These are phyloP conservation scores for Marsdenia floribunda DNA, from an alignment of 257 asterid genomes.

Conservation along the genomic window DNA sequence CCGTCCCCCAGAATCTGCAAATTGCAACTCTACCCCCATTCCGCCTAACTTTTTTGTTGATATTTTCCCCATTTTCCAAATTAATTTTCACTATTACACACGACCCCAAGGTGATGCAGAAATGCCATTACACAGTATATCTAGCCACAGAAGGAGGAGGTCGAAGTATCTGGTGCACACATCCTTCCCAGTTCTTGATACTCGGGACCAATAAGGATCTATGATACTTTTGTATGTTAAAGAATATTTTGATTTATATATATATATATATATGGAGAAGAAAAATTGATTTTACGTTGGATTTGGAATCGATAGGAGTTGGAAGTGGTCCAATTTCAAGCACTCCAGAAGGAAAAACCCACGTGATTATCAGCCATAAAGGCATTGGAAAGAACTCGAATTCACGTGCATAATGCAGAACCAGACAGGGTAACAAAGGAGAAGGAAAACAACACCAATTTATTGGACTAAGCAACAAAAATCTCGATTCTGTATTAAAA, in stretches of 20 bases:
- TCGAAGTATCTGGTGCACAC: too few species aligned
- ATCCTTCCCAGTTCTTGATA: neutral
- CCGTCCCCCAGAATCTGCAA: neutral
- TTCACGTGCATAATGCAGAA: conserved; percentile 1
- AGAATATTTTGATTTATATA: neutral
- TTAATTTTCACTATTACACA: neutral
- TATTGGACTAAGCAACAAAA: too few species aligned
- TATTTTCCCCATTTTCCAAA: neutral
- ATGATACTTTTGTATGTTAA: neutral
- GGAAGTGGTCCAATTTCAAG: neutral
- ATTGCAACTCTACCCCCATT: neutral
- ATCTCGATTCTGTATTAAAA: too few species aligned
- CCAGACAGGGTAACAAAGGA: neutral
- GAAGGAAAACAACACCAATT: too few species aligned
- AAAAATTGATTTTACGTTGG: neutral
- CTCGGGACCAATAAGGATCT: neutral
- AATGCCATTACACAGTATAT: too few species aligned
- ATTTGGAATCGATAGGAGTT: neutral
- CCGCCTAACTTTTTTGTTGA: neutral
- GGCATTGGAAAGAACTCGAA: conserved; percentile 7
- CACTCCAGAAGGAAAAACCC: conserved; percentile 8
- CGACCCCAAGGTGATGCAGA: neutral
- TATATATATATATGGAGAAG: too few species aligned
- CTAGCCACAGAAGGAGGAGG: too few species aligned
- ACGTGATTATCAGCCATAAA: conserved; percentile 13